These are phyloP conservation scores for Eragrostis nindensis DNA, from an alignment of 176 grass and related monocot genomes.

Conservation along the genomic window DNA sequence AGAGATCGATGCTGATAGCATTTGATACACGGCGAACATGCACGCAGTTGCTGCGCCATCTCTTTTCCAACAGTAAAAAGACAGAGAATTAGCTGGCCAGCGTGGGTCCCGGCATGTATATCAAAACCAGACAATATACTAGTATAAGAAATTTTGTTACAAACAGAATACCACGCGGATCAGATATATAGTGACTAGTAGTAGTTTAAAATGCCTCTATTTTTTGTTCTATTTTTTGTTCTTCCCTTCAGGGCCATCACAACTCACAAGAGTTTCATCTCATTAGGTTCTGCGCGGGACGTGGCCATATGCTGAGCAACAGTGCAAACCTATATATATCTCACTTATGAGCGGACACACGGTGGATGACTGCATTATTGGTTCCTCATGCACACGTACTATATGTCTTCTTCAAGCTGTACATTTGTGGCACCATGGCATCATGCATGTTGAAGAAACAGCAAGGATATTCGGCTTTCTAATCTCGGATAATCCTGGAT, in stretches of 20 bases:
- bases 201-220: too few relatives aligned
- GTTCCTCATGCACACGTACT: neutral
- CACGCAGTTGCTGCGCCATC: too few relatives aligned
- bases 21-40: neutral
- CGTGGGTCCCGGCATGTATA: too few relatives aligned
- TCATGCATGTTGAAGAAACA: neutral
- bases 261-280: neutral
- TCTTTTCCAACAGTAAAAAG: neutral
- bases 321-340: too few relatives aligned
- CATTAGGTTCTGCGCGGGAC: neutral
- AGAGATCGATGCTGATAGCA: neutral
- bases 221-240: too few relatives aligned
- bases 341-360: neutral
- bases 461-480: neutral
- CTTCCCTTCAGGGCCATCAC: too few relatives aligned
- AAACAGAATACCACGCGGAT: too few relatives aligned
- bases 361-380: neutral
- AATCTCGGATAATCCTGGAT: neutral
- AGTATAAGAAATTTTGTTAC: too few relatives aligned
- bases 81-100: too few relatives aligned
- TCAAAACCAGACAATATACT: too few relatives aligned
- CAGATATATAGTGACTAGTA: too few relatives aligned
- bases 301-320: neutral
- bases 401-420: neutral
- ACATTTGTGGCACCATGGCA: neutral